Conservation (phyloP, 208 protist genomes). For the Novymonas esmeraldas region DNA sequence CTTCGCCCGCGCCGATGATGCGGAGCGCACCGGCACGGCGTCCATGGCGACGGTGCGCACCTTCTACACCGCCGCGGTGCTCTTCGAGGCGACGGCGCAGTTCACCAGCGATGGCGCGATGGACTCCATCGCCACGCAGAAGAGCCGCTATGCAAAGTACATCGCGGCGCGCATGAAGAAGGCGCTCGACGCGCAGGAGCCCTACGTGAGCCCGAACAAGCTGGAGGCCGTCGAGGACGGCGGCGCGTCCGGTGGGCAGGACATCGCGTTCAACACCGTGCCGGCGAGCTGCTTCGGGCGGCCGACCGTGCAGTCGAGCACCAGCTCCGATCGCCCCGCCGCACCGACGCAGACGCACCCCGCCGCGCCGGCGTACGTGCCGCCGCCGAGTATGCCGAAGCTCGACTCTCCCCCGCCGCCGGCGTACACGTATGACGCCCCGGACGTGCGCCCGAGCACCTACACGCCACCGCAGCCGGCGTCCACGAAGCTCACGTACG, state of each 20-base stretch:
- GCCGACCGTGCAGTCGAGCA: neutral
- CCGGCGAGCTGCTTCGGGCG: conserved; percentile 25
- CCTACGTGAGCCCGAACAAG: conserved; percentile 68
- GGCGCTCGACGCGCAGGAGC: conserved; percentile 42
- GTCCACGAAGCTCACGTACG: neutral
- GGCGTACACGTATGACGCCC: conserved; percentile 8
- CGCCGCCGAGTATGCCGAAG: neutral
- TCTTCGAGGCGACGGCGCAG: conserved; percentile 84
- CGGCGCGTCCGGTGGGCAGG: neutral
- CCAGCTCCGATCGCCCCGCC: neutral
- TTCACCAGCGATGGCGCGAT: conserved; percentile 68
- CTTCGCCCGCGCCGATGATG: conserved; percentile 80
- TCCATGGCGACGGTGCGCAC: conserved; percentile 57
- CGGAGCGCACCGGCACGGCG: conserved; percentile 55
- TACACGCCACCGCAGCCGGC: neutral
- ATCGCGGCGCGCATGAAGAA: conserved; percentile 79
- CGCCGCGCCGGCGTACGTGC: neutral
- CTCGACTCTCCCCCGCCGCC: conserved; percentile 10
- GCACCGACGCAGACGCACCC: neutral
- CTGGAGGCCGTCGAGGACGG: conserved; percentile 22
- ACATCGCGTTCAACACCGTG: neutral
- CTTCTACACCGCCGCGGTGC: conserved; percentile 70
- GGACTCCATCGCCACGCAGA: conserved; percentile 65
- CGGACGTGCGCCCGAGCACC: neutral
- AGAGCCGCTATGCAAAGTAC: conserved; percentile 84